phyloP scores from a whole-genome alignment of 495 filamentous ascomycete genomes.

The Schizothecium vesticola region DNA sequence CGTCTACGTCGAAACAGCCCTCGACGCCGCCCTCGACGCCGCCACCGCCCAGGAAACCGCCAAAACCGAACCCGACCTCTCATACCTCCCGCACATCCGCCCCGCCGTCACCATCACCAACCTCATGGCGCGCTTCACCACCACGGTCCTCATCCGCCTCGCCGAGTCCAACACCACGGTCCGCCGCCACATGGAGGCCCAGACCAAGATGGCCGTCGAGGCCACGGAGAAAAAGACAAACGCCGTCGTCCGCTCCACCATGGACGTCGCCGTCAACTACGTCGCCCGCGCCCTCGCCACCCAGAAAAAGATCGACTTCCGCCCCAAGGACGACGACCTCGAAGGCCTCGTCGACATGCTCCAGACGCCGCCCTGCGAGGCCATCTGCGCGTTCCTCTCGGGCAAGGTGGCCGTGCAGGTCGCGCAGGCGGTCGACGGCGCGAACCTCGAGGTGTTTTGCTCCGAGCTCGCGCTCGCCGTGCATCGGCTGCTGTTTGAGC shows the following conservation, averaged over 20 bases:
- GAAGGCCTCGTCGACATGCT: slow-evolving; percentile 69
- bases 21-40: slow-evolving; percentile 77
- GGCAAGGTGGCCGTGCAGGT: slow-evolving; percentile 54
- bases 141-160: slow-evolving; percentile 84
- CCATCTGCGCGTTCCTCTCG: slow-evolving; percentile 69
- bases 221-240: slow-evolving; percentile 87
- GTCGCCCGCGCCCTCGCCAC: slow-evolving; percentile 63
- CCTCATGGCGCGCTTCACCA: slow-evolving; percentile 85
- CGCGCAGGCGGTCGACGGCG: slow-evolving; percentile 63
- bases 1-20: slow-evolving; percentile 87
- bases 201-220: slow-evolving; percentile 63
- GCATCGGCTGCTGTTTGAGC: slow-evolving; percentile 72
- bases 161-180: slow-evolving; percentile 84
- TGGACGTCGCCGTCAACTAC: slow-evolving; percentile 80
- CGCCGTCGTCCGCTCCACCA: slow-evolving; percentile 74
- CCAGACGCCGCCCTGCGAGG: slow-evolving; percentile 78
- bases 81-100: slow-evolving; percentile 70
- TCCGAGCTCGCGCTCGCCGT: slow-evolving; percentile 82
- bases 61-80: slow-evolving; percentile 83
- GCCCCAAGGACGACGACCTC: slow-evolving; percentile 78
- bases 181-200: slow-evolving; percentile 83
- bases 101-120: slow-evolving; percentile 84
- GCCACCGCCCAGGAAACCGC: slow-evolving; percentile 67
- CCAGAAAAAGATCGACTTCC: slow-evolving; percentile 91
- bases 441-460: slow-evolving; percentile 70